Percentiles rank a stretch among this genome's conserved stretches.
These are phyloP conservation scores for Petunia secreta DNA, from an alignment of 257 asterid species.

Conservation along the genomic window DNA sequence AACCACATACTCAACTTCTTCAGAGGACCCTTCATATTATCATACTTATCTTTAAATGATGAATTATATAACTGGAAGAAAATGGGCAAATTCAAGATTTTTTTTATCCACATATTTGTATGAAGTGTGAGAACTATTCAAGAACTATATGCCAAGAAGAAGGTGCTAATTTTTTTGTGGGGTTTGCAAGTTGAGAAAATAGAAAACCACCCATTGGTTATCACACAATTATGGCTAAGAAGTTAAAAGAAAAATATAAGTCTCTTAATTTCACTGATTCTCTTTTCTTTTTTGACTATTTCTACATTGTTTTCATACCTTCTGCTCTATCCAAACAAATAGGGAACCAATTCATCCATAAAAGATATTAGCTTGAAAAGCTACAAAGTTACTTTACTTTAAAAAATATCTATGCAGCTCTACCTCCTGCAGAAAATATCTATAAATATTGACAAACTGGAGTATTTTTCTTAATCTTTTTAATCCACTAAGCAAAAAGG, in stretches of 20 bases:
- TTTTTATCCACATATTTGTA: slow-evolving; percentile 13
- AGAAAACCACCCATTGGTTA: slow-evolving; percentile 54
- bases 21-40: neutral
- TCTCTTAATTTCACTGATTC: neutral
- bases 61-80: neutral
- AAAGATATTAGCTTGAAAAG: no score
- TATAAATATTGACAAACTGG: neutral
- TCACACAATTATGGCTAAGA: slow-evolving; percentile 43
- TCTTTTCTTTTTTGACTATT: neutral
- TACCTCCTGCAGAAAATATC: neutral
- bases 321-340: neutral
- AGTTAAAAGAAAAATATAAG: neutral
- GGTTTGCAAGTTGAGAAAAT: slow-evolving; percentile 37
- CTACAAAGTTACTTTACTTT: no score
- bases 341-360: no score
- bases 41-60: slow-evolving; percentile 24
- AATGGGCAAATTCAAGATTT: neutral
- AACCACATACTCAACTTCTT: slow-evolving; percentile 19
- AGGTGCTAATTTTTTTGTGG: slow-evolving; percentile 32
- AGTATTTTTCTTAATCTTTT: no score
- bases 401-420: neutral
- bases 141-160: slow-evolving; percentile 1
- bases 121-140: neutral
- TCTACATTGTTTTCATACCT: neutral
- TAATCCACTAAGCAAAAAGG: neutral